Evolutionary conservation across 2,329 filamentous ascomycete species (phyloP), one percentile per base, ranked within the genome.

Genomic region (Fulvia fulva): DNA sequence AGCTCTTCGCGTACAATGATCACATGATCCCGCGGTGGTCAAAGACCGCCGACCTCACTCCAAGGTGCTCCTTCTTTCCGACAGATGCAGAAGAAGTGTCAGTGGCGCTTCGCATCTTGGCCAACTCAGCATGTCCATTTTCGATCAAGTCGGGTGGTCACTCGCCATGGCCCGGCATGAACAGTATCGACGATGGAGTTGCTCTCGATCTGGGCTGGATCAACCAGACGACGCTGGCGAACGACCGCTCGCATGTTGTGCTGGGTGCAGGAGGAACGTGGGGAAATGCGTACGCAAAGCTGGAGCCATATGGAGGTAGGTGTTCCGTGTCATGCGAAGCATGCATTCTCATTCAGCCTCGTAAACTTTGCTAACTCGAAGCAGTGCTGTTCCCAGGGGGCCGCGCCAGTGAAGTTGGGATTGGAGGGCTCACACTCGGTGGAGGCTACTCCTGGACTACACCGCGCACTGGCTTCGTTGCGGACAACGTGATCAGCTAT

Each of bases 361-460:
- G n/a, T n/a, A n/a, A n/a, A n/a, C n/a, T n/a, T n/a, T n/a, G 45
- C 58, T 26, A 51, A 41, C 67, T 3, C 59, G 74, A 26, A 71
- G 72, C 1, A 67, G 78, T 21, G 69, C 73, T 1, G 77, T 41
- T 78, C 1, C 71, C 75, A 0, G 79, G 78, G 0, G 78, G 78
- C 1, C 73, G 79, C 7, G 73, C 74, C 12, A 67, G 74, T 0
- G 65, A 71, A 6, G 75, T 79, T 9, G 78, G 78, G 11, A 76
- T 81, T 1, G 71, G 74, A 3, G 80, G 80, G 1, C 70, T 79
- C 25, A 62, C 76, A 3, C 73, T 80, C 0, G 78, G 78, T n/a
- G 68, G 68, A 23, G 81, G 81, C 5, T 76, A 80, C 25, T 79
- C 77, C 0, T 82, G 74, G 68, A 77, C 80, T 62, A 73, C 75